These are phyloP conservation scores for Rubroboletus satanas DNA, from an alignment of 768 basidiomycete genomes.

Conservation along the genomic window DNA sequence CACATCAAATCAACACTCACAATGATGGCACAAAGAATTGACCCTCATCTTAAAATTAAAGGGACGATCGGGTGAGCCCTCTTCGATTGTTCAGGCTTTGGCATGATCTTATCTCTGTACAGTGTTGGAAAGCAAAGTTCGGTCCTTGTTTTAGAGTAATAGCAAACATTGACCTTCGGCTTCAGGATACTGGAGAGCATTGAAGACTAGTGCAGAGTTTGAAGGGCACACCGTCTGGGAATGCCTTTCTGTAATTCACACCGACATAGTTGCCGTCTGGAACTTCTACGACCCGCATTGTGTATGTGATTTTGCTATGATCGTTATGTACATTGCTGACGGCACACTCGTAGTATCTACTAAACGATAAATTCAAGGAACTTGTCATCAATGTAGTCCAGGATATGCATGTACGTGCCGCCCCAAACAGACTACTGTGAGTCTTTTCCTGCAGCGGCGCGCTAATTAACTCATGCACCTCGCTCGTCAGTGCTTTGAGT, in stretches of 20 bases:
- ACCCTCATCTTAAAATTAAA: neutral
- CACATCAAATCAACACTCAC: neutral
- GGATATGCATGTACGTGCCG: neutral
- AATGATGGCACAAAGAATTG: neutral
- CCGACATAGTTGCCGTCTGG: neutral
- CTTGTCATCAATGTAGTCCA: neutral
- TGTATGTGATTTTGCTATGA: neutral
- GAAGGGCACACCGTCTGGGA: neutral
- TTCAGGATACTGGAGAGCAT: neutral
- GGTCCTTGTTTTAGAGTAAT: neutral
- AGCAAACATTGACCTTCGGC: neutral
- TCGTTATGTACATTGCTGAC: neutral
- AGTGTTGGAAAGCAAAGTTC: neutral
- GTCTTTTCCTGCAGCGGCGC: too few species aligned
- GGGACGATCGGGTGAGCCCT: neutral
- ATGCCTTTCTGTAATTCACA: neutral
- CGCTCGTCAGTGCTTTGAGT: neutral
- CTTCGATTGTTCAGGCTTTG: neutral
- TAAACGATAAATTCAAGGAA: neutral
- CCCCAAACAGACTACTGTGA: neutral
- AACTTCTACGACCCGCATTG: neutral
- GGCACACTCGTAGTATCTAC: neutral
- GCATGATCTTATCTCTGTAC: neutral
- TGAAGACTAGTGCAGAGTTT: neutral
- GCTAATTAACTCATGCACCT: too few species aligned